Evolutionary conservation across 23 red algal species (phyloP).

Genomic region (Gracilaria domingensis): DNA sequence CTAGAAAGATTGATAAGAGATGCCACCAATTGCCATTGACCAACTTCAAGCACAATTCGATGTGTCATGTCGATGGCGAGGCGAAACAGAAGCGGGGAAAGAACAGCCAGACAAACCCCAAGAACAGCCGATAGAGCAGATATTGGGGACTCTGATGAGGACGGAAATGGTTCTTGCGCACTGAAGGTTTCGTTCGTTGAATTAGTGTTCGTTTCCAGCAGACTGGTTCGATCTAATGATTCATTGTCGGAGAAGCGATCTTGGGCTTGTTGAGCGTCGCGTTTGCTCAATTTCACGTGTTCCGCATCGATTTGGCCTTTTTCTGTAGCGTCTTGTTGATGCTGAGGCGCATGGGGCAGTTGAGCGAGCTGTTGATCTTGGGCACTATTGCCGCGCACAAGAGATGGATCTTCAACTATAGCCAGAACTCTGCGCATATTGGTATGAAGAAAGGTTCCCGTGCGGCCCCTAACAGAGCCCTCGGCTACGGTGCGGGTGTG

Average conservation of each 20-base stretch:
- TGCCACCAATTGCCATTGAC: conserved; percentile 2
- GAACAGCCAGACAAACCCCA: conserved; percentile 2
- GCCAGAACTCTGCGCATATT: conserved; percentile 10
- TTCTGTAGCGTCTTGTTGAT: not conserved
- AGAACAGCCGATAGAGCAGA: conserved; percentile 10
- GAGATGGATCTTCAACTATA: not conserved
- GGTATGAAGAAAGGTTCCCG: conserved; percentile 5
- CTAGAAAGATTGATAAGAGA: conserved; percentile 5
- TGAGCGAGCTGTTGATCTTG: not conserved
- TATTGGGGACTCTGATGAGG: conserved; percentile 4
- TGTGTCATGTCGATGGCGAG: conserved; percentile 22
- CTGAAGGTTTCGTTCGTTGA: not conserved
- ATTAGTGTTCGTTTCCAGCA: not conserved
- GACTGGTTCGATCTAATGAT: not conserved
- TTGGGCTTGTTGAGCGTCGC: not conserved
- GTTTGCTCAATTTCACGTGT: not conserved
- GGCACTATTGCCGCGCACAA: not conserved
- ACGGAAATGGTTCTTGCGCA: not conserved
- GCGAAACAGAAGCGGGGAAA: conserved; percentile 11
- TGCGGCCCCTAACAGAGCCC: not conserved
- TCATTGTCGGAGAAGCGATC: not conserved
- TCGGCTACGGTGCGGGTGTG: not conserved
- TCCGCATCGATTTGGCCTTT: not conserved
- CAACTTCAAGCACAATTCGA: conserved; percentile 32
- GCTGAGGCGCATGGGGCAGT: not conserved